Base-by-base conservation (phyloP, 768 basidiomycete species). In the Kwoniella heveanensis region DNA sequence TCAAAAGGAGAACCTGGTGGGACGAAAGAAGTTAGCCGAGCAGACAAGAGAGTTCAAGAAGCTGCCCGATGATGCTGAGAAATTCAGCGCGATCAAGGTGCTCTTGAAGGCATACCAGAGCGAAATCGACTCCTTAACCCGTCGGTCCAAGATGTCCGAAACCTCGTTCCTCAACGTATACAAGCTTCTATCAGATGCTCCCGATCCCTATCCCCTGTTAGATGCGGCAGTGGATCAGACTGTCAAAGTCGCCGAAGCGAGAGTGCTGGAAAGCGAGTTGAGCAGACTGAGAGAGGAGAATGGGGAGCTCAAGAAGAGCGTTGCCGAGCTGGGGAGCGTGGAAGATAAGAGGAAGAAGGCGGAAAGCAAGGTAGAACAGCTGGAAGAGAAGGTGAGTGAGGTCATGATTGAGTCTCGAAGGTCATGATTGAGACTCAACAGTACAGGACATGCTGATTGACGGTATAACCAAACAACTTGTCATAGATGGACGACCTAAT, bases 11-110 rank as follows among this genome's bases (percentile, higher is more conserved):
- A 92, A 90, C 68, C 85, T 97, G 49, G 84, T 99, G 2, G 93
- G 93, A 10, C 85, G 96, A 47, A 99, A 97, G 80, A 89, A 88
- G 57, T 84, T 99, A 22, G 91, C 95, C 1, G 96, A 98, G 82
- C 89, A 90, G 79, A 99, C 96, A 0, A 91, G 95, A 83, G 96
- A 99, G 70, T 98, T 97, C 85, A 97, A 91, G 83, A 95, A 91
- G 82, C 86, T 95, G 8, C 85, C 94, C 0, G 94, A 97, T 64
- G 80, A 80, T 27, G 85, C 87, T 22, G 91, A 94, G 77, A 97
- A 98, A 80, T 82, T 88, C 47, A 85, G 85, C 54, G 88, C 88
- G 13, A 90, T 95, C 85, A 98, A 96, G 81, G 86, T 87, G 12
- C 83, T 99, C 22, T 83, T 99, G 57, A 97, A 95, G 83, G 93